These are phyloP conservation scores for Yamadazyma triangularis DNA, from an alignment of 1,139 yeast species.

Conservation along the genomic window DNA sequence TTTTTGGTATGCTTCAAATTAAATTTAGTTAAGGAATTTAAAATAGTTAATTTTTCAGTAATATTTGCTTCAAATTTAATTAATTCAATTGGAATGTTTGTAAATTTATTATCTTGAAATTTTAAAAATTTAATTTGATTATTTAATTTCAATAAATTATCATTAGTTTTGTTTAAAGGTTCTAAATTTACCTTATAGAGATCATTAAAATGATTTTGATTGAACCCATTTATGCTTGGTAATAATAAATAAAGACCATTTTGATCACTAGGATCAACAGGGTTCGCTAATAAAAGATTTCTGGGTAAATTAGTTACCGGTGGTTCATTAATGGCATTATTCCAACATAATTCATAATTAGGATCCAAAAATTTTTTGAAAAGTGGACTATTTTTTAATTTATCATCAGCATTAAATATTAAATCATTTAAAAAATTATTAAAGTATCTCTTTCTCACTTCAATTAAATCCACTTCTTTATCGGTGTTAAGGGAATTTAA, in stretches of 20 bases:
- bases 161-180: conserved; percentile 30
- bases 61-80: conserved; percentile 33
- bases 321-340: conserved; percentile 43
- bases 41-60: conserved; percentile 29
- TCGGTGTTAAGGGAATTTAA: conserved; percentile 36
- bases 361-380: conserved; percentile 46
- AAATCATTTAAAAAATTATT: conserved; percentile 34
- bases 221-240: conserved; percentile 34
- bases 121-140: conserved; percentile 33
- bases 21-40: conserved; percentile 30
- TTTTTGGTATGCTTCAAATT: conserved; percentile 21
- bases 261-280: conserved; percentile 42
- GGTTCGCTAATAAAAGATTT: conserved; percentile 39
- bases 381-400: conserved; percentile 18
- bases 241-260: conserved; percentile 41
- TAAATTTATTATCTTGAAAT: conserved; percentile 15
- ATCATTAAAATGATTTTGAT: conserved; percentile 23
- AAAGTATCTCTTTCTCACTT: conserved; percentile 39
- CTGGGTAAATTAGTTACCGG: conserved; percentile 40
- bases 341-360: conserved; percentile 45
- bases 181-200: conserved; percentile 19
- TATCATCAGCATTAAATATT: conserved; percentile 2
- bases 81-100: conserved; percentile 31
- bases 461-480: conserved; percentile 35
- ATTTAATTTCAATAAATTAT: conserved; percentile 30